A percentile compares a stretch with the other conserved stretches of the same genome.
phyloP scores from a whole-genome alignment of 768 basidiomycete species.

The Hygrophorus russula region DNA sequence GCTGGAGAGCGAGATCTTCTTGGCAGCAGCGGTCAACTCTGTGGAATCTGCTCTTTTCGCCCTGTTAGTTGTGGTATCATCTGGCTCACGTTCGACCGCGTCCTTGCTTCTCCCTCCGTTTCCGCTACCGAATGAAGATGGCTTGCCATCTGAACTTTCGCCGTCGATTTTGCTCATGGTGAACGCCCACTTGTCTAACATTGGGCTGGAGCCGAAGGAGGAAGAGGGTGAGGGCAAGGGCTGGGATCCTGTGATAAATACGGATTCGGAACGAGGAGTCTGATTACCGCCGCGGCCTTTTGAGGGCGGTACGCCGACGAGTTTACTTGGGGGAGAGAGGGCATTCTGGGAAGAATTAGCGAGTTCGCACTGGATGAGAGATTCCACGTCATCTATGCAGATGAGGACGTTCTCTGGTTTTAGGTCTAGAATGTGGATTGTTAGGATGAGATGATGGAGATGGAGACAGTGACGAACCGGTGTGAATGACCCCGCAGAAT shows the following conservation, averaged over 20 bases:
- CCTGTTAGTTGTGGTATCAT: slow-evolving; percentile 12
- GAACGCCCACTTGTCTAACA: slow-evolving; percentile 80
- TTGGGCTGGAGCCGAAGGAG: slow-evolving; percentile 55
- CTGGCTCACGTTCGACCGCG: slow-evolving; percentile 5
- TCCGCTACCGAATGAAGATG: slow-evolving; percentile 14
- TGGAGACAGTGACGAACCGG: slow-evolving; percentile 33
- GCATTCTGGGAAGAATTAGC: slow-evolving; percentile 34
- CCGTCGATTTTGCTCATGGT: slow-evolving; percentile 85
- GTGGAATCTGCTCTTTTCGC: slow-evolving; percentile 15
- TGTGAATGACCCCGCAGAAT: slow-evolving; percentile 95
- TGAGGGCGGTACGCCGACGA: slow-evolving; percentile 88
- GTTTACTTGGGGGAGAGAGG: slow-evolving; percentile 42
- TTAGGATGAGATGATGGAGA: not conserved
- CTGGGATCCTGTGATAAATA: slow-evolving; percentile 85
- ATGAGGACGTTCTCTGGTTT: slow-evolving; percentile 99
- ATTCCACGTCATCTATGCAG: slow-evolving; percentile 92
- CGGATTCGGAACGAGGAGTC: slow-evolving; percentile 72
- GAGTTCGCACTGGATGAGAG: slow-evolving; percentile 80
- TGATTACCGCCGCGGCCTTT: slow-evolving; percentile 95
- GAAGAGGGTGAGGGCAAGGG: slow-evolving; percentile 83
- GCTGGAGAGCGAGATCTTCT: slow-evolving; percentile 28
- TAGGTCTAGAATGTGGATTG: slow-evolving; percentile 43
- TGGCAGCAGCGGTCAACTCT: slow-evolving; percentile 26
- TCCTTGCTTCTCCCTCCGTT: not conserved
- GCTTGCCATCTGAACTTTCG: slow-evolving; percentile 23